Base-by-base conservation (phyloP, 495 filamentous ascomycete genomes). In the Aspergillus bertholletiae region DNA sequence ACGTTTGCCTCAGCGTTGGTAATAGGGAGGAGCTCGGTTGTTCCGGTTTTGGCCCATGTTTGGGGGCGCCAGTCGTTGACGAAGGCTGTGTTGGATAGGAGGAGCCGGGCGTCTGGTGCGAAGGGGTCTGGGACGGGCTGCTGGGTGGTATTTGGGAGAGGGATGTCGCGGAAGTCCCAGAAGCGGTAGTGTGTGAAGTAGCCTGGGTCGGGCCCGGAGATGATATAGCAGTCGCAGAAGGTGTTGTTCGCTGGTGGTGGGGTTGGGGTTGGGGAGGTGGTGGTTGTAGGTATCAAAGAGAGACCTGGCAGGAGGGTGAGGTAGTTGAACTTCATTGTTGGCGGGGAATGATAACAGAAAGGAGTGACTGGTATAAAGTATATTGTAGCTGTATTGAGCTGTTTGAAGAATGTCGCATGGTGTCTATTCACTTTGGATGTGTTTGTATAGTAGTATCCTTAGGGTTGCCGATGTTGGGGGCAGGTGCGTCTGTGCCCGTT, bases 111-210 rank as follows among this genome's bases (percentile, higher is more conserved):
- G 65, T 11, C 71, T 51, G 17, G 59, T 55, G 18, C 61, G 53
- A 15, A 41, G 45, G 13, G n/a, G 46, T 24, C 46, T 49, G 26
- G 20, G 46, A n/a, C n/a, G n/a, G n/a, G n/a, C n/a, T 18, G 17
- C 13, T 34, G 44, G 45, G 37, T 51, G 32, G n/a, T 49, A 20
- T 48, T 57, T 28, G 49, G 61, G 27, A 72, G 57, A n/a, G 68
- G 57, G 17, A 72, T 62, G 17, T 64, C 45, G 20, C 86, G 82
- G 63, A 85, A 90, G 71, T 90, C 87, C 71, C 79, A 86, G 66
- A 89, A 83, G 32, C 76, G 76, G 71, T 88, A 83, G 60, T 81
- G 72, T 20, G 74, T 75, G 65, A 87, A 89, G 70, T 82, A 87
- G 8, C 75, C 72, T 11, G 66, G 70, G 4, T 73, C 66, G 0